Conservation (phyloP, 805 yeast genomes). For the Maudiozyma saulgeensis region DNA sequence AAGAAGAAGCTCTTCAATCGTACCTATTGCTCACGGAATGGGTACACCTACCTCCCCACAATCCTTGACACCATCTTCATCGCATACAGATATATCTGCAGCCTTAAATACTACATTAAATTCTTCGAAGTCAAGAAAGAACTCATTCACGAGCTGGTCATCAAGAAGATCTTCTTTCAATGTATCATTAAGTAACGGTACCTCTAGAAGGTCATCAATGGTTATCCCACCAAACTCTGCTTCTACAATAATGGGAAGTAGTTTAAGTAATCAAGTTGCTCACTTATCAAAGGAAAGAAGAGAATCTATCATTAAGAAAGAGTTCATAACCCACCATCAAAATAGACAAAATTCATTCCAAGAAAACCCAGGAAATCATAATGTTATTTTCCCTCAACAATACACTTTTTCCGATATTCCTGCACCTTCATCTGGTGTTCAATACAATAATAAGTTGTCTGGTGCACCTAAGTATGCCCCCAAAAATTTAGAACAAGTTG, state of each 20-base stretch:
- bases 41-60: slow-evolving; percentile 1
- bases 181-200: slow-evolving; percentile 11
- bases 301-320: slow-evolving; percentile 16
- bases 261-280: not conserved
- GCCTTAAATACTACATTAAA: slow-evolving; percentile 19
- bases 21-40: not conserved
- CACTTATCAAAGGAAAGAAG: slow-evolving; percentile 12
- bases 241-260: slow-evolving; percentile 7
- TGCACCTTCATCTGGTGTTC: not conserved
- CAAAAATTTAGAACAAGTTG: not conserved
- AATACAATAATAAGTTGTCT: not conserved
- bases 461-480: not conserved
- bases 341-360: not conserved
- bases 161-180: slow-evolving; percentile 27
- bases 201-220: slow-evolving; percentile 25
- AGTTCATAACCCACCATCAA: not conserved
- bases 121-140: slow-evolving; percentile 24
- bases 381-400: slow-evolving; percentile 4
- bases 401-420: slow-evolving; percentile 18
- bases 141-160: slow-evolving; percentile 22
- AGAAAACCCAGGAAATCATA: not conserved
- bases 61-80: slow-evolving; percentile 6
- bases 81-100: slow-evolving; percentile 1
- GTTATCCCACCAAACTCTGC: slow-evolving; percentile 19
- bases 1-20: slow-evolving; percentile 24